Evolutionary conservation across 257 asterid species (phyloP).

Genomic region (Penstemon barbatus): DNA sequence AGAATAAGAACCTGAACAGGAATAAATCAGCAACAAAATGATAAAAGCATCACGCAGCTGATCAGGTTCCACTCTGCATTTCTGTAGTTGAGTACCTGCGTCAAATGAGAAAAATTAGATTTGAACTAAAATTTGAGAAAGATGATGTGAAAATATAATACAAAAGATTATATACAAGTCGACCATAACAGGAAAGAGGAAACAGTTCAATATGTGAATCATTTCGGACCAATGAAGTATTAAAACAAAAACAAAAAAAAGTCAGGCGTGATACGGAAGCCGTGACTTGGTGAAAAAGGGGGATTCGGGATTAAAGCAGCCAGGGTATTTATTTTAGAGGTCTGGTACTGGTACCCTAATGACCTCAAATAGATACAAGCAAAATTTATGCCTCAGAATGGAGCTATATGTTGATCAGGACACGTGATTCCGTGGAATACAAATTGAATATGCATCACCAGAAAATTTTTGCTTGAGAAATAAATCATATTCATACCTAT

Average conservation of each 20-base stretch:
- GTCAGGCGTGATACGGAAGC: too few species aligned
- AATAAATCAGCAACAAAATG: constrained; percentile 2
- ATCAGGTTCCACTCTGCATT: not conserved
- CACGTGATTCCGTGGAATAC: not conserved
- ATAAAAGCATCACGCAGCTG: constrained; percentile 10
- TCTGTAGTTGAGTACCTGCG: constrained; percentile 22
- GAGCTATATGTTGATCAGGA: not conserved
- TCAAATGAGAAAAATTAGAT: constrained; percentile 21
- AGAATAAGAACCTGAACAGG: not conserved
- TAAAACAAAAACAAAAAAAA: too few species aligned
- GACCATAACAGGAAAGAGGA: not conserved
- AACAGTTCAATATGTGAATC: not conserved
- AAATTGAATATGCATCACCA: not conserved
- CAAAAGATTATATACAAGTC: not conserved
- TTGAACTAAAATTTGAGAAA: not conserved
- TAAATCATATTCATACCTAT: constrained; percentile 39
- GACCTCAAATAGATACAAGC: not conserved
- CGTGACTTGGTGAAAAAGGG: not conserved
- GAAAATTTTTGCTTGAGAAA: not conserved
- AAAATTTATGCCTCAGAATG: not conserved
- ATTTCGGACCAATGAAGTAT: not conserved
- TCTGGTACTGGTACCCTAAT: not conserved
- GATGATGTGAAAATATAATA: not conserved
- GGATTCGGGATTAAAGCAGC: not conserved
- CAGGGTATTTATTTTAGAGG: not conserved